A percentile compares a stretch with the other conserved stretches of the same genome.
Evolutionary conservation across 768 basidiomycete species (phyloP).

Genomic region (Suillus decipiens): DNA sequence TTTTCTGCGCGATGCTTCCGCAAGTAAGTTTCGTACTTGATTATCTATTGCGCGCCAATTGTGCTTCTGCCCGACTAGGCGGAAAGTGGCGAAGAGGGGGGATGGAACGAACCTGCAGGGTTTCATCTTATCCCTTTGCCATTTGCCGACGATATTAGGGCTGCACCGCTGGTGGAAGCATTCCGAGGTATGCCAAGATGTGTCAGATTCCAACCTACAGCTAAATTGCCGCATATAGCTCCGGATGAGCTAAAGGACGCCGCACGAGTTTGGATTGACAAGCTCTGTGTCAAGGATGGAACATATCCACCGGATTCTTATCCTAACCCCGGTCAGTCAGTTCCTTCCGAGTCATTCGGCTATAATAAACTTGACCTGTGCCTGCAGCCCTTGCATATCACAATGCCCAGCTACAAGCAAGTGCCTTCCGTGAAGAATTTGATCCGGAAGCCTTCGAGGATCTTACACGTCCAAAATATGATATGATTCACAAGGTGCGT

Average conservation of each 20-base stretch:
- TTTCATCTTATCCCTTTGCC: slow-evolving; percentile 94
- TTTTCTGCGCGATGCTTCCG: slow-evolving; percentile 84
- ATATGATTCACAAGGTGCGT: slow-evolving; percentile 77
- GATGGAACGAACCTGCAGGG: slow-evolving; percentile 83
- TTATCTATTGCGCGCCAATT: background rate
- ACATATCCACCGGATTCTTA: slow-evolving; percentile 87
- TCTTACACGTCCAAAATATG: slow-evolving; percentile 73
- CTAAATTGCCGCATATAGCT: slow-evolving; percentile 44
- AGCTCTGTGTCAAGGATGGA: slow-evolving; percentile 76
- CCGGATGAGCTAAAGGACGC: slow-evolving; percentile 64
- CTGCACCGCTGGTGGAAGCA: slow-evolving; percentile 67
- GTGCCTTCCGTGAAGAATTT: slow-evolving; percentile 90
- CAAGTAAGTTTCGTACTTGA: slow-evolving; percentile 52
- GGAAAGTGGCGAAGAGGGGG: slow-evolving; percentile 68
- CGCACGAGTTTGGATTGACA: slow-evolving; percentile 75
- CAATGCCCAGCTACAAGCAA: slow-evolving; percentile 88
- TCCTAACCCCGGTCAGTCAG: slow-evolving; percentile 81
- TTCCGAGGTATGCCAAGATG: slow-evolving; percentile 52
- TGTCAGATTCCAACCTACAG: slow-evolving; percentile 2
- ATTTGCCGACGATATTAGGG: slow-evolving; percentile 91
- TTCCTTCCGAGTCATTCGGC: slow-evolving; percentile 4
- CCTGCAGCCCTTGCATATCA: slow-evolving; percentile 77
- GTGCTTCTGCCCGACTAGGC: slow-evolving; percentile 42
- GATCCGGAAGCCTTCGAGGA: slow-evolving; percentile 80
- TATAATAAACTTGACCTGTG: slow-evolving; percentile 1